Evolutionary conservation across 352 stramenopile species (phyloP).

Genomic region (Globisporangium cederbergense): DNA sequence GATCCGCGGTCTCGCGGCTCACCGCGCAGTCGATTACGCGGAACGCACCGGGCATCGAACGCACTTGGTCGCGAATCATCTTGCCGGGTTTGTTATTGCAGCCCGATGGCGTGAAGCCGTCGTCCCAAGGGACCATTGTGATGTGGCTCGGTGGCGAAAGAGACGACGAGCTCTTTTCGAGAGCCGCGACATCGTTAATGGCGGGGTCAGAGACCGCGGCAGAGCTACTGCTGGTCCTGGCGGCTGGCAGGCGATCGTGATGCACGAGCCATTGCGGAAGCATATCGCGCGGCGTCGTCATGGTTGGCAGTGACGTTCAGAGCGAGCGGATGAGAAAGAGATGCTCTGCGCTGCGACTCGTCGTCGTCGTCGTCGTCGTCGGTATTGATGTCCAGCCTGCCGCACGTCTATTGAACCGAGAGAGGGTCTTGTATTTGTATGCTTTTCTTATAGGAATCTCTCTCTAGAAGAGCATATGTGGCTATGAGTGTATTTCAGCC

Average conservation of each 20-base stretch:
- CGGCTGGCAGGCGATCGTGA: slow-evolving; percentile 1
- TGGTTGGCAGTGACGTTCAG: neutral
- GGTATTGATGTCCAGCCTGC: too few species aligned
- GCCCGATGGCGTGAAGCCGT: slow-evolving; percentile 62
- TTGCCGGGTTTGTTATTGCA: slow-evolving; percentile 33
- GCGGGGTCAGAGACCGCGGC: neutral
- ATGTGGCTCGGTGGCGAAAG: slow-evolving; percentile 3
- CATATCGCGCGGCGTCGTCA: slow-evolving; percentile 4
- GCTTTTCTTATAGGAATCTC: neutral
- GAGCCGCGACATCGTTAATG: neutral
- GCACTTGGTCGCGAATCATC: slow-evolving; percentile 45
- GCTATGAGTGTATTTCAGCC: neutral
- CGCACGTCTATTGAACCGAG: neutral
- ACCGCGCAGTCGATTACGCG: slow-evolving; percentile 48
- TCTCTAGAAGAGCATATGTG: neutral
- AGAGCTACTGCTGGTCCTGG: neutral
- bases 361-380: neutral
- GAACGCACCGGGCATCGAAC: slow-evolving; percentile 28
- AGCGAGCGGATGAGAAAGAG: too few species aligned
- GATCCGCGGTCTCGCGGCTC: slow-evolving; percentile 35
- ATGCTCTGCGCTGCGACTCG: neutral
- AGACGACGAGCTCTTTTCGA: slow-evolving; percentile 3
- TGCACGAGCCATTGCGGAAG: slow-evolving; percentile 13
- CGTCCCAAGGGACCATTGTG: slow-evolving; percentile 38
- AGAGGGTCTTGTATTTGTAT: too few species aligned